Evolutionary conservation across 2,329 filamentous ascomycete genomes (phyloP).

Genomic region (Xylaria sp.): DNA sequence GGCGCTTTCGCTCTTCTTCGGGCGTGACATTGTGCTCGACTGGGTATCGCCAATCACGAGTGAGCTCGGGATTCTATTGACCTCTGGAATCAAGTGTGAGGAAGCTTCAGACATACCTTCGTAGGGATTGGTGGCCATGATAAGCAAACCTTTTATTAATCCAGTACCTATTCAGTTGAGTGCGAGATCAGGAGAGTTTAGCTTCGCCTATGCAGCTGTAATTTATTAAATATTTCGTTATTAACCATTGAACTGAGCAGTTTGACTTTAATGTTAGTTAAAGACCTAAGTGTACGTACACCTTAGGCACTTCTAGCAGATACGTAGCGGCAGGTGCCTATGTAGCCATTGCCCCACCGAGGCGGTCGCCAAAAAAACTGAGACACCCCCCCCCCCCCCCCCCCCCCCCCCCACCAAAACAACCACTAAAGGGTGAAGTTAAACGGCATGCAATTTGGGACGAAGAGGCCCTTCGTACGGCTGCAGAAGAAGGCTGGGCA

Average conservation of each 20-base stretch:
- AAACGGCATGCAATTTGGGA: too few relatives aligned
- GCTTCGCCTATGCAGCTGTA: not conserved
- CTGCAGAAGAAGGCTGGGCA: too few relatives aligned
- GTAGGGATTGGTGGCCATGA: conserved; percentile 50
- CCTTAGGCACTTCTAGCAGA: not conserved
- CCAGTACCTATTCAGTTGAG: not conserved
- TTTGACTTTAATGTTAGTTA: not conserved
- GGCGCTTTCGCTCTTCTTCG: conserved; percentile 55
- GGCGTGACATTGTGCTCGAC: conserved; percentile 73
- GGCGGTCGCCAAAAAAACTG: too few relatives aligned
- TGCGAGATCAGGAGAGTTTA: not conserved
- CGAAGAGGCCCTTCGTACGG: too few relatives aligned
- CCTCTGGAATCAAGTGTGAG: not conserved
- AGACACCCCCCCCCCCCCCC: too few relatives aligned
- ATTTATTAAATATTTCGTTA: not conserved
- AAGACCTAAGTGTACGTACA: too few relatives aligned
- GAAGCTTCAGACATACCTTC: conserved; percentile 45
- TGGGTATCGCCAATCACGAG: conserved; percentile 44
- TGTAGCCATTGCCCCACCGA: too few relatives aligned
- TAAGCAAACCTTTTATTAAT: conserved; percentile 28
- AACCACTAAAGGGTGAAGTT: too few relatives aligned
- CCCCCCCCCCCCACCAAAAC: too few relatives aligned
- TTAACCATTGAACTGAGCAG: not conserved
- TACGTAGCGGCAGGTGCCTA: too few relatives aligned
- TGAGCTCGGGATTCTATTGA: conserved; percentile 2